Conservation (phyloP, 75 land plant genomes). For the Sequoia sempervirens region DNA sequence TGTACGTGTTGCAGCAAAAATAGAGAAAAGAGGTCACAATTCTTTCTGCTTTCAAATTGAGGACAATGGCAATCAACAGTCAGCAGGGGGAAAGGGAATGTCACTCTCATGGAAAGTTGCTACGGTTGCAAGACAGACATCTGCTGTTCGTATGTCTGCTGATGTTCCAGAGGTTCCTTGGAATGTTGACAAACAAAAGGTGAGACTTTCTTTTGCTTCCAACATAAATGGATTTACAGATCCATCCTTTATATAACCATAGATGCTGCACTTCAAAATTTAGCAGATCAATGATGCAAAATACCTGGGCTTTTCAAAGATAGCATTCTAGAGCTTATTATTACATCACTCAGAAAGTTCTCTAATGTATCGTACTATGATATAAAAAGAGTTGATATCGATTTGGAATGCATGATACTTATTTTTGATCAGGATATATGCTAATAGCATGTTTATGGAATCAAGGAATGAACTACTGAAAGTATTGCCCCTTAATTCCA, state of each 20-base stretch:
- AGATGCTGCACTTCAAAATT: background rate
- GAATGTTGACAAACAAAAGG: constrained; percentile 31
- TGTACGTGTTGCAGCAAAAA: constrained; percentile 39
- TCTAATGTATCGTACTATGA: background rate
- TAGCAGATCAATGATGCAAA: background rate
- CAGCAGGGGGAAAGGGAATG: constrained; percentile 1
- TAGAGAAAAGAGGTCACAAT: constrained; percentile 24
- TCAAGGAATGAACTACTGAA: background rate
- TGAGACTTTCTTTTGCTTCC: constrained; percentile 10
- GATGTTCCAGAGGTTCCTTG: constrained; percentile 29
- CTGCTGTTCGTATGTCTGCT: constrained; percentile 32
- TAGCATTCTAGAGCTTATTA: background rate
- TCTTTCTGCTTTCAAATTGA: constrained; percentile 43
- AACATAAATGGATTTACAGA: background rate
- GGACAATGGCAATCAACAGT: constrained; percentile 15
- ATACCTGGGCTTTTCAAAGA: background rate
- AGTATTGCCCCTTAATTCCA: background rate
- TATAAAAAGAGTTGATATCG: background rate
- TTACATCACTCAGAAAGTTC: background rate
- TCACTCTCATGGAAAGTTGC: constrained; percentile 30
- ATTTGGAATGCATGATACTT: background rate
- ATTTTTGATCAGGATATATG: background rate
- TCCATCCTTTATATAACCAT: background rate
- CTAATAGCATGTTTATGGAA: background rate
- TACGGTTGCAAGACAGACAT: constrained; percentile 23